Base-by-base conservation (phyloP, 345 rosid species). In the Pistacia integerrima region DNA sequence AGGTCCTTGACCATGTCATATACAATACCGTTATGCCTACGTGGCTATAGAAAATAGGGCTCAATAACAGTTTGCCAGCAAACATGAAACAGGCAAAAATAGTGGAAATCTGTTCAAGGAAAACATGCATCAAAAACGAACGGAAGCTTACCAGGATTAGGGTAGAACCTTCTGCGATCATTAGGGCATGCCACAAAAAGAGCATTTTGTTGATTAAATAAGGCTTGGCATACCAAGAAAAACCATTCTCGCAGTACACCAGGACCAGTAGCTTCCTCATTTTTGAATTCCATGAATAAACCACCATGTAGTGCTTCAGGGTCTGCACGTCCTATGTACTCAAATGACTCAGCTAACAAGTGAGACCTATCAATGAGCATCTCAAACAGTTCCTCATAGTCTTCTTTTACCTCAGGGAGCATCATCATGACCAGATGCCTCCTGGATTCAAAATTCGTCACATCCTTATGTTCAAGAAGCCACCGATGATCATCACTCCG, bases 191-290 rank as follows among this genome's bases (percentile, higher is more conserved):
- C 88, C 74, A 90, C 86, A 69, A 96, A 96, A 67, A 96, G 97
- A 13, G 92, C 86, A 70, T 85, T 88, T 74, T 90, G 76, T 64
- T 86, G 93, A 84, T 85, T 85, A 63, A 92, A 96, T 66, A 96
- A 69, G 62, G 92, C 97, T 73, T 87, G 94, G 74, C 90, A 90
- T 7, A 96, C 99, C 85, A 96, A 82, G 85, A 87, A 88, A 85
- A 96, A 91, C 98, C 99, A 96, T 78, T 96, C 93, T 51, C 99
- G 83, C 72, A 90, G 74, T 38, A 93, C 99, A 72, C 97, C 99
- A 67, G 99, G 92, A 80, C 99, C 99, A 76, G 99, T 92, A 56
- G 99, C 99, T 88, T 93, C 97, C 89, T 96, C 99, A 64, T 92
- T 92, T 77, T 93, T 92, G 78, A 96, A 96, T 80, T 96, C 97